A percentile compares a stretch with the other conserved stretches of the same genome.
Conservation (phyloP, 2,329 filamentous ascomycete species). For the Fusarium protoensiforme region DNA sequence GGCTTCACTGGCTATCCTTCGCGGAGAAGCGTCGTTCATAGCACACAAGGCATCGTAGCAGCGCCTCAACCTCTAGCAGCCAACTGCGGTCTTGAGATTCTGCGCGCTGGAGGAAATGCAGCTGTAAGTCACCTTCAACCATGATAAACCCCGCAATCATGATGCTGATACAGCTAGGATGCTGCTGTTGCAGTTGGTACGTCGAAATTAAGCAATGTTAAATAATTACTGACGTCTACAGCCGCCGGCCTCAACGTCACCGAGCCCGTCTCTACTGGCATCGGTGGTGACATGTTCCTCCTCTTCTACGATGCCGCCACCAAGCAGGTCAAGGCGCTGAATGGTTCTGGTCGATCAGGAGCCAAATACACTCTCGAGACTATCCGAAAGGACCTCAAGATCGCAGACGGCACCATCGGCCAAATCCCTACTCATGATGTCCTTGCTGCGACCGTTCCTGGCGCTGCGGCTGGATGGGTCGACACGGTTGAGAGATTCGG, state of each 20-base stretch:
- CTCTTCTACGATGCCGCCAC: constrained; percentile 89
- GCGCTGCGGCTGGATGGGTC: constrained; percentile 92
- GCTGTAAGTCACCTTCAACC: constrained; percentile 71
- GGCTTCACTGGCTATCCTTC: constrained; percentile 77
- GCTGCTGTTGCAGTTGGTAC: constrained; percentile 92
- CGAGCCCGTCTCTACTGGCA: constrained; percentile 91
- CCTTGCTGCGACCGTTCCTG: constrained; percentile 87
- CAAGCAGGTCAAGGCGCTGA: constrained; percentile 85
- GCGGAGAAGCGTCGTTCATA: constrained; percentile 91
- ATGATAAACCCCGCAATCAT: background rate
- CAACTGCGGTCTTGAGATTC: constrained; percentile 84
- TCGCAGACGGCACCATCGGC: constrained; percentile 65
- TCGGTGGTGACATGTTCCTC: constrained; percentile 97
- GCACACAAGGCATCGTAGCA: constrained; percentile 89
- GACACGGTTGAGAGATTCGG: constrained; percentile 90
- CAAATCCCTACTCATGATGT: constrained; percentile 80
- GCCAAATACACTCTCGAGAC: constrained; percentile 74
- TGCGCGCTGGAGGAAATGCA: constrained; percentile 92
- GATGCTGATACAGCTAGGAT: constrained; percentile 67
- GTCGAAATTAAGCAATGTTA: constrained; percentile 33
- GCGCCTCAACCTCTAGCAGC: constrained; percentile 91
- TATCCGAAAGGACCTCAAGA: constrained; percentile 75
- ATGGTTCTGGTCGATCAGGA: constrained; percentile 90
- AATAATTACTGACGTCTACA: constrained; percentile 44
- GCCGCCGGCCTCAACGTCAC: constrained; percentile 94